Percentiles rank a stretch among this genome's conserved stretches.
These are phyloP conservation scores for Venturiaceae sp. DNA, from an alignment of 2,329 filamentous ascomycete genomes.

Conservation along the genomic window DNA sequence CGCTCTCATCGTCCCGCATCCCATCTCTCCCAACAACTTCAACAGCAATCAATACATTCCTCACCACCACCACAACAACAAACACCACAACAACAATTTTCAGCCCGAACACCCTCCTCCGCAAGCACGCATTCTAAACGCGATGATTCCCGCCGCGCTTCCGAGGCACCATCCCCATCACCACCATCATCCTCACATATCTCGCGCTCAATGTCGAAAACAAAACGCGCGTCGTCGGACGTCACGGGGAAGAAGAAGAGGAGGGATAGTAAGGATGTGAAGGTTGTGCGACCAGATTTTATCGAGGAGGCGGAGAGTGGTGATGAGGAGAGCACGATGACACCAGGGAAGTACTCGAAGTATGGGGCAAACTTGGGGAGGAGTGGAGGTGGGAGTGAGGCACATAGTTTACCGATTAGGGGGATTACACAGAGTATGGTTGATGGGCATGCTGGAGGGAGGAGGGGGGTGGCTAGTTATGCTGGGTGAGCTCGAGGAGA, in stretches of 20 bases:
- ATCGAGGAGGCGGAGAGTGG: conserved; percentile 13
- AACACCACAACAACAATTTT: background rate
- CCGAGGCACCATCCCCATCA: background rate
- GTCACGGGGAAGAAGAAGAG: background rate
- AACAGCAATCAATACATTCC: background rate
- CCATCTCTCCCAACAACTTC: background rate
- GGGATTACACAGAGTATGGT: conserved; percentile 28
- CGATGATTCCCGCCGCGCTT: background rate
- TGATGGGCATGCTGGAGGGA: conserved; percentile 17
- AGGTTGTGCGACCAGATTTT: conserved; percentile 7
- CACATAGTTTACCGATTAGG: conserved; percentile 21
- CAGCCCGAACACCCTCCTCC: background rate
- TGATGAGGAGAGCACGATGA: conserved; percentile 14
- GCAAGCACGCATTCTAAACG: background rate
- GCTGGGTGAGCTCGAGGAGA: background rate
- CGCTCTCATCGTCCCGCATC: background rate
- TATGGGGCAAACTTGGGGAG: conserved; percentile 10
- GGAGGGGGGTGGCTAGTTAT: conserved; percentile 14
- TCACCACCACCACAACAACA: background rate
- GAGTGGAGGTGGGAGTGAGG: conserved; percentile 20
- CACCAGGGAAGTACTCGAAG: conserved; percentile 11
- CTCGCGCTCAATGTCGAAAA: background rate
- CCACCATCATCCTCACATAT: background rate
- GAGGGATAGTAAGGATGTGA: background rate
- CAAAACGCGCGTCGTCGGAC: background rate